Base-by-base conservation (phyloP, 352 stramenopile species). In the Pythium scleroteichum region DNA sequence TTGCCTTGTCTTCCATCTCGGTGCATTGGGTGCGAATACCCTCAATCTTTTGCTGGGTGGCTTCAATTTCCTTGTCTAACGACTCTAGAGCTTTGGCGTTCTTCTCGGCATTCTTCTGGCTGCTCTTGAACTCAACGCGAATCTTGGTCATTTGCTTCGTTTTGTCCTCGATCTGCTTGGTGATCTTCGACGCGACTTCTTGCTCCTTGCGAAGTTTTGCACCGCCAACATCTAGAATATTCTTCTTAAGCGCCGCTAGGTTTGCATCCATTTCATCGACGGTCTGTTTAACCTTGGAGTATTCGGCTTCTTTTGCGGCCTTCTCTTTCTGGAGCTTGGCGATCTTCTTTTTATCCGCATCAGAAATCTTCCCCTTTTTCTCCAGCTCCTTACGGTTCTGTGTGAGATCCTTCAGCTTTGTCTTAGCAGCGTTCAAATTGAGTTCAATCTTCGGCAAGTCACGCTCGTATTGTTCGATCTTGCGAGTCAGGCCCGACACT, bases 191-290 rank as follows among this genome's bases (percentile, higher is more conserved):
- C 0, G 87, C 73, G 22, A 90, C 87, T 47, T 96, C 90, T 58
- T 98, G 86, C 66, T 98, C 92, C 59, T 98, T 97, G 53, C 97
- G 97, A 20, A 99, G 68, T 61, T 96, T 96, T 26, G 82, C 79
- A 26, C 96, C 95, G 48, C 96, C 96, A 40, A 98, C 92, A 63
- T 98, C 92, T 0, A 99, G 73, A 64, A 99, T 99, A 29, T 88
- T 79, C 33, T 98, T 91, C 73, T 99, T 98, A 7, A 99, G 69
- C 26, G 91, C 86, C 5, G 85, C 82, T 8, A 99, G 87, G 48
- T 92, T 74, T 0, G 59, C 64, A 48, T 95, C 78, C 71, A 91
- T 92, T 53, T 66, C 75, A 26, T 91, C 68, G 4, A 94, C 81
- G 10, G 77, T 75, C 14, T 80, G 50, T 42, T 93, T 84, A 4